phyloP scores from a whole-genome alignment of 2,329 filamentous ascomycete species.

The Verticillium klebahnii region DNA sequence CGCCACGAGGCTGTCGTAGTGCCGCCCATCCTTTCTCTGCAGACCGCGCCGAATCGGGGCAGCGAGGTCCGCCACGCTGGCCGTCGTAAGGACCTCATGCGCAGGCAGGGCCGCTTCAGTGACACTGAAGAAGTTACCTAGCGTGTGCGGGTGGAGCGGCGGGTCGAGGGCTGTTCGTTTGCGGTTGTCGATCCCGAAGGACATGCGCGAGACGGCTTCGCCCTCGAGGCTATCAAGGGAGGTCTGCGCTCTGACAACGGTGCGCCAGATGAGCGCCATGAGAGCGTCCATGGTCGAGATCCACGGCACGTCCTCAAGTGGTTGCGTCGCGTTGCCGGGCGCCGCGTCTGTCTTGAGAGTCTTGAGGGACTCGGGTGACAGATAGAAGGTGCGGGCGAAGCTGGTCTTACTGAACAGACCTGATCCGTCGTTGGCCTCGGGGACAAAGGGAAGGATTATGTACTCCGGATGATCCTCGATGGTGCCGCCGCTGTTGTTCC shows the following conservation, averaged over 20 bases:
- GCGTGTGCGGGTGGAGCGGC: conserved; percentile 2
- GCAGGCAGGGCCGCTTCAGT: conserved; percentile 1
- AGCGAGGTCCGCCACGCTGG: conserved; percentile 6
- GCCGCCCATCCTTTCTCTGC: not conserved
- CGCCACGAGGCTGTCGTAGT: not conserved
- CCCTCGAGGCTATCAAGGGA: conserved; percentile 5
- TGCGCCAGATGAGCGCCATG: conserved; percentile 6
- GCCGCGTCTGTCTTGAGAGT: conserved; percentile 5
- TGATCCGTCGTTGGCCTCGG: not conserved
- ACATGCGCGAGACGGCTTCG: conserved; percentile 1
- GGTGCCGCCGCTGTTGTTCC: not conserved
- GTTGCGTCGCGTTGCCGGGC: conserved; percentile 2
- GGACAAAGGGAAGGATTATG: conserved; percentile 5
- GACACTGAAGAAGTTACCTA: conserved; percentile 6
- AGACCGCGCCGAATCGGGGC: not conserved
- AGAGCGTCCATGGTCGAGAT: conserved; percentile 8
- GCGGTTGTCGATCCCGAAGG: conserved; percentile 4
- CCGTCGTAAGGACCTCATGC: conserved; percentile 1
- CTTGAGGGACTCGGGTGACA: conserved; percentile 5
- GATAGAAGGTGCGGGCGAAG: conserved; percentile 4
- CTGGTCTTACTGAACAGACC: conserved; percentile 1
- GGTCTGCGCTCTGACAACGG: conserved; percentile 4
- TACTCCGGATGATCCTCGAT: conserved; percentile 6
- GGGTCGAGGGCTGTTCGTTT: conserved; percentile 2
- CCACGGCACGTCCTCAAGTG: not conserved